phyloP scores from a whole-genome alignment of 306 rosid species.

The Delonix regia region DNA sequence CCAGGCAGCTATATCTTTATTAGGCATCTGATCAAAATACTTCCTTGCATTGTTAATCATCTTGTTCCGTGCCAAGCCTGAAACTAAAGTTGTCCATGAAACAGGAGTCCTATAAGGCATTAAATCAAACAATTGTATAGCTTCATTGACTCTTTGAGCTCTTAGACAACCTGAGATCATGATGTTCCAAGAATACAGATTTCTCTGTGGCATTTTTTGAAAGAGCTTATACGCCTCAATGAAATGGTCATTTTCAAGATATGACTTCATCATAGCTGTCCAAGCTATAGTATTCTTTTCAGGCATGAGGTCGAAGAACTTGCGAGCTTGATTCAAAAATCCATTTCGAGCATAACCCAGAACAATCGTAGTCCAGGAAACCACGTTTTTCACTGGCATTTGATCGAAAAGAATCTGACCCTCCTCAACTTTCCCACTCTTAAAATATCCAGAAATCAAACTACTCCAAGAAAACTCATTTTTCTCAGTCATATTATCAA shows the following conservation, averaged over 20 bases:
- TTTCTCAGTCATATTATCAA: slow-evolving; percentile 46
- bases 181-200: slow-evolving; percentile 55
- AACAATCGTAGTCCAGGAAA: slow-evolving; percentile 46
- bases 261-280: slow-evolving; percentile 58
- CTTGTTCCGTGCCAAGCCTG: slow-evolving; percentile 51
- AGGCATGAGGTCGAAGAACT: slow-evolving; percentile 49
- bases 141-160: slow-evolving; percentile 47
- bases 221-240: slow-evolving; percentile 49
- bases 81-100: slow-evolving; percentile 58
- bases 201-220: slow-evolving; percentile 46
- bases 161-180: slow-evolving; percentile 53
- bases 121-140: slow-evolving; percentile 43
- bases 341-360: slow-evolving; percentile 50
- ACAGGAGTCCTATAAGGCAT: slow-evolving; percentile 48
- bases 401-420: slow-evolving; percentile 41
- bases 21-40: slow-evolving; percentile 54
- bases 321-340: slow-evolving; percentile 38
- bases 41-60: slow-evolving; percentile 45
- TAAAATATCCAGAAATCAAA: slow-evolving; percentile 54
- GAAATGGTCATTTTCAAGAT: slow-evolving; percentile 46
- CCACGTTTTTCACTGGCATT: slow-evolving; percentile 55
- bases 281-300: slow-evolving; percentile 49
- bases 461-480: slow-evolving; percentile 58
- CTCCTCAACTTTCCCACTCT: slow-evolving; percentile 44
- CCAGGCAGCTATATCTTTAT: slow-evolving; percentile 50